Percentiles rank a stretch among this genome's conserved stretches.
These are phyloP conservation scores for Odontarrhena argentea DNA, from an alignment of 345 rosid genomes.

Conservation along the genomic window DNA sequence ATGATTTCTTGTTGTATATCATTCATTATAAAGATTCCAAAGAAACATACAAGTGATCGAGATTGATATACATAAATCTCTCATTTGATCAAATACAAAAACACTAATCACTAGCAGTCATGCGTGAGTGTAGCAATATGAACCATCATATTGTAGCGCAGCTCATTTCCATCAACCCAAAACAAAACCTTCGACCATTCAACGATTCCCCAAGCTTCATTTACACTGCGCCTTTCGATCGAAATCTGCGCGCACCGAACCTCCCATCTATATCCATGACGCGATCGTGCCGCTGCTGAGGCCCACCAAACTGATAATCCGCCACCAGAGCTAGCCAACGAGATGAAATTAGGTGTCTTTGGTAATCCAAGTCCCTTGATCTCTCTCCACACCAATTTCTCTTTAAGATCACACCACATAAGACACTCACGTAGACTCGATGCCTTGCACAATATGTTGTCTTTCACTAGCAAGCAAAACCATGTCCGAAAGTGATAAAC, in stretches of 20 bases:
- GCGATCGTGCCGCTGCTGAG: no score
- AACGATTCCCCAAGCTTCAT: not conserved
- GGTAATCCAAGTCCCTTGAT: no score
- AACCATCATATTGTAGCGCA: not conserved
- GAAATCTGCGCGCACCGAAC: not conserved
- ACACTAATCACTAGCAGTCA: not conserved
- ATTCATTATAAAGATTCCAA: not conserved
- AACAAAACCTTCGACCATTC: not conserved
- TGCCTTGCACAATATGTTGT: not conserved
- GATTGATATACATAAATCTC: not conserved
- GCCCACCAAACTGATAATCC: no score
- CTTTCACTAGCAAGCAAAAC: not conserved
- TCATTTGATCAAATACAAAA: not conserved
- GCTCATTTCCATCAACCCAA: not conserved
- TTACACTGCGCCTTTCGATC: not conserved
- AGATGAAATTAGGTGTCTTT: no score
- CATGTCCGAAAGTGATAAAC: no score
- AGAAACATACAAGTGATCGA: constrained; percentile 4
- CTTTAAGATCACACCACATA: not conserved
- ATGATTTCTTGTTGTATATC: constrained; percentile 22
- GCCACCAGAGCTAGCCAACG: no score
- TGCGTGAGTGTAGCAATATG: not conserved
- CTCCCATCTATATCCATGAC: not conserved
- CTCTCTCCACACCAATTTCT: not conserved
- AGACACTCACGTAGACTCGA: no score